A percentile compares a stretch with the other conserved stretches of the same genome.
Conservation (phyloP, 257 asterid species). For the Solanum boliviense region DNA sequence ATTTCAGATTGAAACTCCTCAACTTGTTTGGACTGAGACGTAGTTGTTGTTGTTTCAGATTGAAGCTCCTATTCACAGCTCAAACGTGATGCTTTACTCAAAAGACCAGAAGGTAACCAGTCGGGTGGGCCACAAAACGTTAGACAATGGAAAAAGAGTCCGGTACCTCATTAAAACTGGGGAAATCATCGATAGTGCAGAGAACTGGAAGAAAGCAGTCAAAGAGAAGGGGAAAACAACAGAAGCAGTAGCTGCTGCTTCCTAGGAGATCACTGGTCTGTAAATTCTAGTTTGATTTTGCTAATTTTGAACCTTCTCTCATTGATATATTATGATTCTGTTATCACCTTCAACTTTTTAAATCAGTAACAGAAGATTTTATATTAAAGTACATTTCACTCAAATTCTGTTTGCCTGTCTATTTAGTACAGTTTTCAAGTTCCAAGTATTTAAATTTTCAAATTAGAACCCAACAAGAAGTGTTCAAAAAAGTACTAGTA, state of each 20-base stretch:
- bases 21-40: background rate
- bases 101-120: slow-evolving; percentile 68
- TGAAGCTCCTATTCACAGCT: slow-evolving; percentile 94
- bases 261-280: slow-evolving; percentile 22
- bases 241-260: slow-evolving; percentile 44
- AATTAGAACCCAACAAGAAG: too few species aligned
- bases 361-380: background rate
- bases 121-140: slow-evolving; percentile 81
- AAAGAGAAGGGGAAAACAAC: slow-evolving; percentile 44
- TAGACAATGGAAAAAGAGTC: slow-evolving; percentile 78
- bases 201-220: slow-evolving; percentile 62
- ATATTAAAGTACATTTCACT: background rate
- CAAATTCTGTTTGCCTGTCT: background rate
- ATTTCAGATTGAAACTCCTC: slow-evolving; percentile 62
- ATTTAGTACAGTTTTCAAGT: too few species aligned
- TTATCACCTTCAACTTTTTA: background rate
- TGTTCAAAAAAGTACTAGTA: too few species aligned
- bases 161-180: slow-evolving; percentile 90
- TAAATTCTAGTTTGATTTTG: background rate
- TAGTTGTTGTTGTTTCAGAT: slow-evolving; percentile 31
- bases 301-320: background rate
- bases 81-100: slow-evolving; percentile 96
- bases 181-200: slow-evolving; percentile 81
- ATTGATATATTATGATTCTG: background rate
- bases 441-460: too few species aligned